phyloP scores from a whole-genome alignment of 129 eudicot genomes.

The Gnaphalium uliginosum region DNA sequence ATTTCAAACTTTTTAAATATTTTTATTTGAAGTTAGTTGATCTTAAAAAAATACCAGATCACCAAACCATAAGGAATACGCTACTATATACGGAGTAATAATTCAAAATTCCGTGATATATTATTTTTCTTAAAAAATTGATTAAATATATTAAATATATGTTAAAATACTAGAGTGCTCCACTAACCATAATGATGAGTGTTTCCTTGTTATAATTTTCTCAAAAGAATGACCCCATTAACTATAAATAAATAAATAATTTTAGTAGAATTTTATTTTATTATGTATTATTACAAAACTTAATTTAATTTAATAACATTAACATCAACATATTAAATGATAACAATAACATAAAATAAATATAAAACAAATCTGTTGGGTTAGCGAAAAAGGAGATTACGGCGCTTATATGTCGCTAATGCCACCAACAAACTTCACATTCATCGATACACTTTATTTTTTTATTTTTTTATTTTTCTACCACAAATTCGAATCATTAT shows the following conservation, averaged over 20 bases:
- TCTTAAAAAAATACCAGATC: no score
- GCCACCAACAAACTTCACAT: slow-evolving; percentile 32
- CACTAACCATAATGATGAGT: slow-evolving; percentile 38
- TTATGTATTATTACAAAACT: no score
- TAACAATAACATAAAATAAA: background rate
- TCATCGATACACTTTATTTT: slow-evolving; percentile 25
- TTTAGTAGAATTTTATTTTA: no score
- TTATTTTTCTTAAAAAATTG: no score
- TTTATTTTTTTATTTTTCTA: background rate
- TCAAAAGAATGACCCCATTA: slow-evolving; percentile 43
- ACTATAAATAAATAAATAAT: background rate
- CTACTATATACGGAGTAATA: background rate
- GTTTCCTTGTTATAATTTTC: slow-evolving; percentile 37
- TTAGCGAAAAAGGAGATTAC: slow-evolving; percentile 27
- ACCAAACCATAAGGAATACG: no score
- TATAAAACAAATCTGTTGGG: slow-evolving; percentile 11
- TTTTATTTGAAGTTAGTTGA: no score
- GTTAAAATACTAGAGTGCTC: slow-evolving; percentile 18
- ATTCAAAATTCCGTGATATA: background rate
- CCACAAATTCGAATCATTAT: slow-evolving; percentile 21
- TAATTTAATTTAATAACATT: no score
- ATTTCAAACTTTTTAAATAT: no score
- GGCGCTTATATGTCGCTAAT: slow-evolving; percentile 42
- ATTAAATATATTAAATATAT: no score
- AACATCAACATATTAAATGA: no score